phyloP scores from a whole-genome alignment of 805 yeast species.

The Lipomyces yamadae region DNA sequence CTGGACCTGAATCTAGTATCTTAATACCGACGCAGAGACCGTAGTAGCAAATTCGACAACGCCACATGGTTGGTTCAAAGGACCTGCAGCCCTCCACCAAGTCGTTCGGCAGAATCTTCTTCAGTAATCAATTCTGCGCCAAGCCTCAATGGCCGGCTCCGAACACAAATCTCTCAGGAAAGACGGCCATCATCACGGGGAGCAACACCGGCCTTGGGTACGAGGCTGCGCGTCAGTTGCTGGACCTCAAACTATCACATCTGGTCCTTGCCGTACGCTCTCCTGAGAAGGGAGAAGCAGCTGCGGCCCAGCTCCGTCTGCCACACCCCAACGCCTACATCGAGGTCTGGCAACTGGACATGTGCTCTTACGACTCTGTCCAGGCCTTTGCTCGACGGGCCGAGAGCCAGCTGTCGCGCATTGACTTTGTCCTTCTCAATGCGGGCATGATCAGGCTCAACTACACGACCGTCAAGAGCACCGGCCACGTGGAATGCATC shows the following conservation, averaged over 20 bases:
- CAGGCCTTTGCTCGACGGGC: not conserved
- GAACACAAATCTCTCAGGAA: not conserved
- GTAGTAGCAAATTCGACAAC: too few species aligned
- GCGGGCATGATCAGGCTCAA: not conserved
- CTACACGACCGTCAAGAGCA: not conserved
- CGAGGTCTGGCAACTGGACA: constrained; percentile 19
- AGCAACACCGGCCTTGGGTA: not conserved
- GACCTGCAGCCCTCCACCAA: not conserved
- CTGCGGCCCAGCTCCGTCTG: not conserved
- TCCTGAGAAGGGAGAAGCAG: not conserved
- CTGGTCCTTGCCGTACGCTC: not conserved
- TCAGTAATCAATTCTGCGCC: not conserved
- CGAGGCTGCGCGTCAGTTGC: not conserved
- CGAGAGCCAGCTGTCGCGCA: not conserved
- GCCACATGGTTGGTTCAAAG: not conserved
- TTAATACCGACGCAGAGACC: too few species aligned
- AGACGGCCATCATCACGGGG: not conserved
- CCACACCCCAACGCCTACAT: not conserved
- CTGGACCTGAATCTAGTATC: too few species aligned
- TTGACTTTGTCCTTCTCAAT: not conserved
- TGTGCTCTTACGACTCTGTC: constrained; percentile 9
- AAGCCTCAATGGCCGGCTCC: not conserved
- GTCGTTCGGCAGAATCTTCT: not conserved
- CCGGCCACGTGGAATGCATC: constrained; percentile 14
- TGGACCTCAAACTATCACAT: not conserved